Conservation (phyloP, 176 grass and related monocot genomes). For the Saccharum spontaneum region DNA sequence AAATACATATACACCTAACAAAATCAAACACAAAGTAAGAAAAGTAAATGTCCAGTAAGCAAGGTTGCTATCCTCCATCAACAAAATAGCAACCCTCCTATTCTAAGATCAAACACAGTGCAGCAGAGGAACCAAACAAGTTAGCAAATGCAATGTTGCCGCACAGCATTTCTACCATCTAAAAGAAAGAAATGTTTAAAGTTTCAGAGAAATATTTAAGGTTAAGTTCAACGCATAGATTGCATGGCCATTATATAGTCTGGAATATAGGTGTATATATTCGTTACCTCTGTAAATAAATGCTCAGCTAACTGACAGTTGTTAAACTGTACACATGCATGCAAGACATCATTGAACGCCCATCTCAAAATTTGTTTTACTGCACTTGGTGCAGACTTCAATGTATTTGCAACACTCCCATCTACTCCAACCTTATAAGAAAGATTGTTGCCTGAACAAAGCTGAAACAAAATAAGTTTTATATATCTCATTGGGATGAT, state of each 20-base stretch:
- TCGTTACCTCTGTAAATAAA: conserved; percentile 81
- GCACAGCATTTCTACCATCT: conserved; percentile 7
- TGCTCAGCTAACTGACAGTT: conserved; percentile 63
- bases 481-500: conserved; percentile 24
- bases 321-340: conserved; percentile 46
- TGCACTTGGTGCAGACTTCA: conserved; percentile 34
- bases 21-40: conserved; percentile 14
- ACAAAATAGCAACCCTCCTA: not conserved
- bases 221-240: conserved; percentile 11
- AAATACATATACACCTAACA: not conserved
- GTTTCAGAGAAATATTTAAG: conserved; percentile 1
- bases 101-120: not conserved
- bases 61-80: not conserved
- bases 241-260: conserved; percentile 6
- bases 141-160: not conserved
- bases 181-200: conserved; percentile 21
- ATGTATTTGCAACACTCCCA: conserved; percentile 21
- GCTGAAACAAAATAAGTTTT: conserved; percentile 44
- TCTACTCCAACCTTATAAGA: conserved; percentile 28
- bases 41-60: not conserved
- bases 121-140: conserved; percentile 15
- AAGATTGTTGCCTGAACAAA: conserved; percentile 43
- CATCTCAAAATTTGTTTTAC: conserved; percentile 58
- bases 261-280: not conserved
- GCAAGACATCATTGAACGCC: conserved; percentile 84